A percentile compares a stretch with the other conserved stretches of the same genome.
phyloP scores from a whole-genome alignment of 345 rosid genomes.

The Euphorbia tirucalli region DNA sequence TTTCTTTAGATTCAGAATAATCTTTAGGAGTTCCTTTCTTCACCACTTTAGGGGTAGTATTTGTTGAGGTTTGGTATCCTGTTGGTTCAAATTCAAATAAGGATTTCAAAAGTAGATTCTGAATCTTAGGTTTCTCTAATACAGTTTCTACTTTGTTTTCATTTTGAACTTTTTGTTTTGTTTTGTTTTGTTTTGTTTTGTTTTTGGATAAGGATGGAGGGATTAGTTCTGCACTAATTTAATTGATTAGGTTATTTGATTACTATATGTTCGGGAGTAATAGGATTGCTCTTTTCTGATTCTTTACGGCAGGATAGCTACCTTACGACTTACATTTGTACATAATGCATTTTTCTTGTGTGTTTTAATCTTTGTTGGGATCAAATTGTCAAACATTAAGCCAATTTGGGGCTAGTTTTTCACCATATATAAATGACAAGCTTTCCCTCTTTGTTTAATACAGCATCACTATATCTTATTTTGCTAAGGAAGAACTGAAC shows the following conservation, averaged over 20 bases:
- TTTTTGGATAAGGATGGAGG: neutral
- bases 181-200: no score
- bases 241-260: neutral
- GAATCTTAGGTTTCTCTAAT: neutral
- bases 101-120: neutral
- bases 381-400: neutral
- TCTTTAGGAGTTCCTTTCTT: neutral
- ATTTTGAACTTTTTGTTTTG: no score
- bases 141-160: no score
- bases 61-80: neutral
- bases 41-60: no score
- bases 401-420: neutral
- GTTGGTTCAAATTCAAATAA: neutral
- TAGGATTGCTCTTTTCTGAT: neutral
- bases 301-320: neutral
- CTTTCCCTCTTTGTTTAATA: conserved; percentile 1
- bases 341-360: neutral
- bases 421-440: conserved; percentile 5
- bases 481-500: conserved; percentile 46
- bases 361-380: neutral
- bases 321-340: neutral
- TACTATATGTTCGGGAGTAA: neutral
- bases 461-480: conserved; percentile 42
- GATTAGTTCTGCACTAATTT: neutral
- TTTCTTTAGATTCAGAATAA: neutral